These are phyloP conservation scores for Fonsecaea multimorphosa DNA, from an alignment of 2,329 filamentous ascomycete species.

Conservation along the genomic window DNA sequence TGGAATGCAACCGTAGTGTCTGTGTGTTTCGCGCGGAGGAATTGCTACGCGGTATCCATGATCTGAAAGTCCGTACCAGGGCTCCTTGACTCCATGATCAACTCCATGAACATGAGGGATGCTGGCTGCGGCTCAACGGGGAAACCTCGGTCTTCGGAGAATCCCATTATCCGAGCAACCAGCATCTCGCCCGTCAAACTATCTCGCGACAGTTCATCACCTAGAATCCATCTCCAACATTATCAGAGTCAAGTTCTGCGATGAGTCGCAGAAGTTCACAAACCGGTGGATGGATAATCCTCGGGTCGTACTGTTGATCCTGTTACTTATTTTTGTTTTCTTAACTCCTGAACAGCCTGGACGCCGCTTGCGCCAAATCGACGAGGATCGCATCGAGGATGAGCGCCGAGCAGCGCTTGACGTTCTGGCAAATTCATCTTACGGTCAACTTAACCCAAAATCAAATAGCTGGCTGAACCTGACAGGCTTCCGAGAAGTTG, in stretches of 20 bases:
- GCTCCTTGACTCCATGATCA: background rate
- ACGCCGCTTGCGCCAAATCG: slow-evolving; percentile 28
- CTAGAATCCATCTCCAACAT: slow-evolving; percentile 7
- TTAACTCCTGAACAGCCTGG: slow-evolving; percentile 53
- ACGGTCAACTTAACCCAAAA: slow-evolving; percentile 58
- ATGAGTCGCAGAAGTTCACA: slow-evolving; percentile 27
- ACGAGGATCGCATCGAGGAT: slow-evolving; percentile 48
- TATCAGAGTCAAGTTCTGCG: slow-evolving; percentile 21
- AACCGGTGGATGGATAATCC: slow-evolving; percentile 46
- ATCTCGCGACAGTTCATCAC: slow-evolving; percentile 3
- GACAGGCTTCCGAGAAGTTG: slow-evolving; percentile 75
- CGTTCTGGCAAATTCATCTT: slow-evolving; percentile 49
- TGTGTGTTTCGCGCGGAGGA: background rate
- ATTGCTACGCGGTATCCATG: background rate
- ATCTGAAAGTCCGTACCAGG: background rate
- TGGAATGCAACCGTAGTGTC: slow-evolving; percentile 14
- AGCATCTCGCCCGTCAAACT: background rate
- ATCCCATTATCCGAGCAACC: slow-evolving; percentile 1
- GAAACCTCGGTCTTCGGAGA: slow-evolving; percentile 1
- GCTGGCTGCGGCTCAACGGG: background rate
- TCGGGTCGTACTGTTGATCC: slow-evolving; percentile 55
- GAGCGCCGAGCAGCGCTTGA: slow-evolving; percentile 47
- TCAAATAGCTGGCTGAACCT: slow-evolving; percentile 67
- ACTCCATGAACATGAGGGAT: background rate
- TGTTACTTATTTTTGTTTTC: slow-evolving; percentile 61